Evolutionary conservation across 148 eudicot genomes (phyloP), one percentile per base, ranked within the genome.

Genomic region (Persicaria tinctoria): DNA sequence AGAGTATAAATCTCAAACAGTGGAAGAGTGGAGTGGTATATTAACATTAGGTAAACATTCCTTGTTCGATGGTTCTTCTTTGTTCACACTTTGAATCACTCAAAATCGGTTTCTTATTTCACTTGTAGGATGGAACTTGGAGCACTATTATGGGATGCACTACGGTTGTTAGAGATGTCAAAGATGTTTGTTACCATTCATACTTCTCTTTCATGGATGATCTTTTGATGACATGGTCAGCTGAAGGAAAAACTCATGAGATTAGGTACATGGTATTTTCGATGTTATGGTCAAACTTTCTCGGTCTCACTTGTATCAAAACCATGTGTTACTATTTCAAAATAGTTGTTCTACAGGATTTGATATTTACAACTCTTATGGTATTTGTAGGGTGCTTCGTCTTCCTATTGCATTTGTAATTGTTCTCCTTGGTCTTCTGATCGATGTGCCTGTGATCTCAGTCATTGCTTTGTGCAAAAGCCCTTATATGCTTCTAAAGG

Each of bases 401-500:
- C 84, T 90, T 84, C 96, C 92, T 70, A 81, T 84, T 70, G 88
- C 90, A 18, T 32, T 90, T 69, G 16, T 91, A 48, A 88, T 88
- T 76, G 96, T 83, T 41, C 76, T 75, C 53, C 81, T 94, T 46
- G 98, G 97, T 45, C 66, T 90, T 53, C 3, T 87, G 51, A 70
- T 90, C 48, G 93, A 94, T 80, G 56, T 92, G 66, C 92, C 89
- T 9, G 84, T 90, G 74, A 89, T 94, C 80, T 81, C 92, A 46
- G 23, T 89, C 69, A 57, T 94, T 45, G 93, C 98, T 60, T n/a
- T 89, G 9, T 86, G 68, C 78, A 94, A 94, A 84, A 86, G 93
- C 79, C 96, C 96, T 48, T 90, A 86, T 81, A 94, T 94, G 98
- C 92, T 94, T 70, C 85, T 89, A 76, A 91, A 87, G 81, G 98